Evolutionary conservation across 2,329 filamentous ascomycete species (phyloP).

Genomic region (Fusarium avenaceum): DNA sequence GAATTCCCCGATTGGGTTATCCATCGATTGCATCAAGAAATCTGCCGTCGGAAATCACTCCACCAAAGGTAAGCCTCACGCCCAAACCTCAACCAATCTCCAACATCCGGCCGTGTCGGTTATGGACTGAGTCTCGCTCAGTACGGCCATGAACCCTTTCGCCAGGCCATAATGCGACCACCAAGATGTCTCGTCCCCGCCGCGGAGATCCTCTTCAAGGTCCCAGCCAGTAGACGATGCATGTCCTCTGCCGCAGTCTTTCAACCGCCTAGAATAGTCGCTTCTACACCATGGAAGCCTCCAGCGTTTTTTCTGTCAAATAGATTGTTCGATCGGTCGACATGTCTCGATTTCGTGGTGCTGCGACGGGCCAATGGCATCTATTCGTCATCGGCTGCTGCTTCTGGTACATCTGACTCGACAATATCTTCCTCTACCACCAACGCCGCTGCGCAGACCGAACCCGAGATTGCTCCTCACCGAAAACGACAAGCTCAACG

Average conservation of each 20-base stretch:
- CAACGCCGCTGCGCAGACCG: constrained; percentile 38
- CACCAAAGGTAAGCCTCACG: constrained; percentile 14
- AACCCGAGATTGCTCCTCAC: constrained; percentile 52
- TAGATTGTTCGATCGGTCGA: constrained; percentile 54
- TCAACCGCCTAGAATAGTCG: constrained; percentile 44
- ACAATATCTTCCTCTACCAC: constrained; percentile 35
- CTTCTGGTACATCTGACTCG: constrained; percentile 32
- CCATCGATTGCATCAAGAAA: constrained; percentile 37
- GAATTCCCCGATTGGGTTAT: constrained; percentile 42
- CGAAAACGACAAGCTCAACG: constrained; percentile 53
- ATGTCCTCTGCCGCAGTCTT: constrained; percentile 50
- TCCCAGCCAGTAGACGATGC: constrained; percentile 47
- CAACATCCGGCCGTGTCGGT: constrained; percentile 24
- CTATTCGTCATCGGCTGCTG: constrained; percentile 46
- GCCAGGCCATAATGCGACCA: constrained; percentile 53
- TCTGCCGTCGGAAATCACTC: constrained; percentile 44
- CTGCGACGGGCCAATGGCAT: constrained; percentile 48
- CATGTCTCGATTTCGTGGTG: constrained; percentile 55
- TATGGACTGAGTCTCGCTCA: constrained; percentile 47
- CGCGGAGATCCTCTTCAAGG: constrained; percentile 48
- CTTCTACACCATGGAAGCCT: constrained; percentile 33
- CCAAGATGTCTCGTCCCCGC: constrained; percentile 51
- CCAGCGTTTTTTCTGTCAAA: constrained; percentile 56
- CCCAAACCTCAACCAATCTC: constrained; percentile 12
- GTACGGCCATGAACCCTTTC: constrained; percentile 50